Evolutionary conservation across 495 filamentous ascomycete genomes (phyloP).

Genomic region (Glonium stellatum): DNA sequence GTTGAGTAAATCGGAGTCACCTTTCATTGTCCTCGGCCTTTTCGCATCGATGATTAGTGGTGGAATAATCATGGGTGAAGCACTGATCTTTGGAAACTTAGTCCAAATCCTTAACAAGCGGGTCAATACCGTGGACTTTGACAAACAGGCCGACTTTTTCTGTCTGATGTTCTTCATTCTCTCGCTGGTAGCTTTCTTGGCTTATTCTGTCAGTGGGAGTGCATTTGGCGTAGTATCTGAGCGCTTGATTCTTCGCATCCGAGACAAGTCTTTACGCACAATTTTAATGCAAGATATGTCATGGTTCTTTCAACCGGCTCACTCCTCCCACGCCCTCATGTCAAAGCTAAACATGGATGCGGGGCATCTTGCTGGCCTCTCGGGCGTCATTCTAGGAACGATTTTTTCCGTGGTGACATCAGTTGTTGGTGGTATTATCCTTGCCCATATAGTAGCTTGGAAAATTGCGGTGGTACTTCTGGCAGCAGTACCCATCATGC

Average conservation of each 20-base stretch:
- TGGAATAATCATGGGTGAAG: conserved; percentile 42
- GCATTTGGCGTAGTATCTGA: conserved; percentile 46
- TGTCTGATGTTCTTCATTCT: conserved; percentile 51
- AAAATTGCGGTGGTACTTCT: conserved; percentile 32
- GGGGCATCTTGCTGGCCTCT: conserved; percentile 37
- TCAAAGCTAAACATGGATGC: conserved; percentile 50
- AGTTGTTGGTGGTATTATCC: conserved; percentile 27
- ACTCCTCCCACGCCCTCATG: conserved; percentile 45
- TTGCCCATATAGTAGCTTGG: conserved; percentile 29
- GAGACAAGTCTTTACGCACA: conserved; percentile 42
- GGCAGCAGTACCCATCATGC: conserved; percentile 28
- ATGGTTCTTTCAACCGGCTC: conserved; percentile 44
- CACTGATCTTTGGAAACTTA: conserved; percentile 47
- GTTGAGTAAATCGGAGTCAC: conserved; percentile 12
- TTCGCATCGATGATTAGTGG: conserved; percentile 38
- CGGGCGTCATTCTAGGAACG: conserved; percentile 29
- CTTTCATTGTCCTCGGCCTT: conserved; percentile 15
- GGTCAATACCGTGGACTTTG: conserved; percentile 15
- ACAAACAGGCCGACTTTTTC: conserved; percentile 40
- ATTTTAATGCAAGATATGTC: conserved; percentile 44
- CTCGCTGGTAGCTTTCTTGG: conserved; percentile 42
- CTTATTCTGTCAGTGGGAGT: conserved; percentile 42
- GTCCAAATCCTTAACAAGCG: conserved; percentile 37
- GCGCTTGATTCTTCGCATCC: conserved; percentile 39
- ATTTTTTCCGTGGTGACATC: conserved; percentile 24